A percentile compares a stretch with the other conserved stretches of the same genome.
Evolutionary conservation across 2,329 filamentous ascomycete genomes (phyloP).

Genomic region (Ceratocystiopsis sp.): DNA sequence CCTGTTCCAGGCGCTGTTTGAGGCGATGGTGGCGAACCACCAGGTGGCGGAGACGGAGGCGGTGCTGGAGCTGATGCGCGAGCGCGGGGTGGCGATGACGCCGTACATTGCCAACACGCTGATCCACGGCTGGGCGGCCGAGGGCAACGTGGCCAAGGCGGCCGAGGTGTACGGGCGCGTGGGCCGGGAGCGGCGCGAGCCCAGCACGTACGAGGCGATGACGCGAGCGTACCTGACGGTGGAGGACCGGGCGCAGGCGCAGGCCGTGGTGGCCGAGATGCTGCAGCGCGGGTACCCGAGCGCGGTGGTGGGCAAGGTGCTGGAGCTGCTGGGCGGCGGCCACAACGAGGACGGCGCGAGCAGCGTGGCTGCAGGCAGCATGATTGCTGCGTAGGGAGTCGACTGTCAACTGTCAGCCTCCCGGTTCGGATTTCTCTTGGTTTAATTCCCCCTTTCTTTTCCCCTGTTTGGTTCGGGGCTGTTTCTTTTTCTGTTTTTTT

Average conservation of each 20-base stretch:
- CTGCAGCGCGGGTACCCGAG: conserved; percentile 75
- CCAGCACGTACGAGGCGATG: conserved; percentile 98
- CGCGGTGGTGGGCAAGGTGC: conserved; percentile 84
- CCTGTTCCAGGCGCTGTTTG: conserved; percentile 91
- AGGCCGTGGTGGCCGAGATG: conserved; percentile 75
- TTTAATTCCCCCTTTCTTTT: neutral
- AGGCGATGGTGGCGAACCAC: conserved; percentile 93
- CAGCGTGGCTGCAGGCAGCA: neutral
- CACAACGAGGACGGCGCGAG: too few species aligned
- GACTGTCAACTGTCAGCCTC: neutral
- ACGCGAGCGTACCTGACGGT: conserved; percentile 78
- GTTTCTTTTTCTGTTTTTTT: neutral
- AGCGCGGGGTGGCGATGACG: conserved; percentile 64
- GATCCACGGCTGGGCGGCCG: conserved; percentile 88
- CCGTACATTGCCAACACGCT: conserved; percentile 97
- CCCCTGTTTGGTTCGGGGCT: neutral
- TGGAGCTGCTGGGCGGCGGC: conserved; percentile 62
- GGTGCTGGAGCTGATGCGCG: conserved; percentile 59
- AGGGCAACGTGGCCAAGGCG: conserved; percentile 64
- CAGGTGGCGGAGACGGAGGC: conserved; percentile 58
- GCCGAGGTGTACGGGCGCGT: conserved; percentile 67
- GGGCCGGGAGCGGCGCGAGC: conserved; percentile 64
- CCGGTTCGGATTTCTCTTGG: neutral
- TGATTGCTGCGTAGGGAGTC: too few species aligned
- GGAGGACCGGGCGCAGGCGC: conserved; percentile 61